phyloP scores from a whole-genome alignment of 345 rosid genomes.

The Eucalyptus sp. region DNA sequence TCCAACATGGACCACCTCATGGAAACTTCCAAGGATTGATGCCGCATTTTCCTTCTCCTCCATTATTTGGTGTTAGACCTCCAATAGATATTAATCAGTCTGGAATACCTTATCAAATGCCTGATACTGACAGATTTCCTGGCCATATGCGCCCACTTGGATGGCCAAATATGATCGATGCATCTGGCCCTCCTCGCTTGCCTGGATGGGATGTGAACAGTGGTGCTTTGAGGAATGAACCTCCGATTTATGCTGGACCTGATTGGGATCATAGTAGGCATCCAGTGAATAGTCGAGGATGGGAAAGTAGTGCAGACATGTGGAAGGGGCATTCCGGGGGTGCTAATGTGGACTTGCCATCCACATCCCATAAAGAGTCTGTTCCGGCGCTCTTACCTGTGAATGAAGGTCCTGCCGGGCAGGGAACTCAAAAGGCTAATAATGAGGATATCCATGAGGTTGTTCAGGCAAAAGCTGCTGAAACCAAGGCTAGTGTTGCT shows the following conservation, averaged over 20 bases:
- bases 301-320: conserved; percentile 63
- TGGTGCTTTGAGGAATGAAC: conserved; percentile 72
- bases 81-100: conserved; percentile 71
- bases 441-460: conserved; percentile 24
- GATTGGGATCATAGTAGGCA: conserved; percentile 90
- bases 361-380: conserved; percentile 53
- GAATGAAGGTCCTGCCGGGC: conserved; percentile 37
- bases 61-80: conserved; percentile 70
- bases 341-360: conserved; percentile 33
- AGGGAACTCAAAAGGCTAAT: conserved; percentile 20
- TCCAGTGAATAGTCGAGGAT: conserved; percentile 47
- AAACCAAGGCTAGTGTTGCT: conserved; percentile 20
- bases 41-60: conserved; percentile 68
- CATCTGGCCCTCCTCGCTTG: conserved; percentile 64
- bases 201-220: conserved; percentile 91
- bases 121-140: conserved; percentile 77
- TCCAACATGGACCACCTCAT: conserved; percentile 81
- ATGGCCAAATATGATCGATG: conserved; percentile 92
- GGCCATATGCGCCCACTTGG: conserved; percentile 81
- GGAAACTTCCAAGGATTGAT: conserved; percentile 68
- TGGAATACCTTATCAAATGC: conserved; percentile 66
- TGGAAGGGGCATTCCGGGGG: conserved; percentile 87
- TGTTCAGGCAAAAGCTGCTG: conserved; percentile 30
- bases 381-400: conserved; percentile 27
- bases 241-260: conserved; percentile 51